Conservation (phyloP, 2,329 filamentous ascomycete species). For the Setomelanomma holmii region DNA sequence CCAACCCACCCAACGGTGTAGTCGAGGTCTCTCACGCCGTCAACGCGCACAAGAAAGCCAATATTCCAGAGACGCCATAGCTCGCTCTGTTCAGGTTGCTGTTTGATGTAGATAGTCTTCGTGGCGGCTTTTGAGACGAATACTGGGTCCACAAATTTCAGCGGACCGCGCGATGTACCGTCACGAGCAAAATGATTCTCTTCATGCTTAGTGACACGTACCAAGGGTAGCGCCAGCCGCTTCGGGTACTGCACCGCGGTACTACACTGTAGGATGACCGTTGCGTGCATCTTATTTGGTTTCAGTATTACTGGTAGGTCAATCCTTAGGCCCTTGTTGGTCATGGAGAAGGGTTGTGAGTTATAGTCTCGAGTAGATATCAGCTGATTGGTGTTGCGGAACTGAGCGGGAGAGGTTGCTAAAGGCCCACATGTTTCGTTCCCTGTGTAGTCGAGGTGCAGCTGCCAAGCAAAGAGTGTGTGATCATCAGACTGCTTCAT, state of each 20-base stretch:
- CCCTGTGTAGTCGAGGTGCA: background rate
- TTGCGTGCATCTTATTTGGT: background rate
- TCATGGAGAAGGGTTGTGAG: background rate
- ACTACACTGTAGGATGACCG: background rate
- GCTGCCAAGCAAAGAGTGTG: background rate
- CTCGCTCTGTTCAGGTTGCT: background rate
- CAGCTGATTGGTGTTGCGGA: background rate
- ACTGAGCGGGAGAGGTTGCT: background rate
- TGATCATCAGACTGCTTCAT: conserved; percentile 2
- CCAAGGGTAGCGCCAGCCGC: background rate
- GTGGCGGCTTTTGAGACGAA: background rate
- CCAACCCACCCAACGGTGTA: background rate
- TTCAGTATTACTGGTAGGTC: background rate
- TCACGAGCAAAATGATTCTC: background rate
- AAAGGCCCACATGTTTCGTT: background rate
- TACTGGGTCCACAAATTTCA: background rate
- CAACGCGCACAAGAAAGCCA: background rate
- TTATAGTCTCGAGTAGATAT: background rate
- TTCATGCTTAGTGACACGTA: background rate
- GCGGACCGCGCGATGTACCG: background rate
- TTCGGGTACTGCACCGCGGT: background rate
- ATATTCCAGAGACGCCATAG: background rate
- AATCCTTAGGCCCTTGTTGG: background rate
- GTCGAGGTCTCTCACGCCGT: background rate
- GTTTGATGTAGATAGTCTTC: background rate